Evolutionary conservation across 352 stramenopile genomes (phyloP).

Genomic region (Phytophthora europaea): DNA sequence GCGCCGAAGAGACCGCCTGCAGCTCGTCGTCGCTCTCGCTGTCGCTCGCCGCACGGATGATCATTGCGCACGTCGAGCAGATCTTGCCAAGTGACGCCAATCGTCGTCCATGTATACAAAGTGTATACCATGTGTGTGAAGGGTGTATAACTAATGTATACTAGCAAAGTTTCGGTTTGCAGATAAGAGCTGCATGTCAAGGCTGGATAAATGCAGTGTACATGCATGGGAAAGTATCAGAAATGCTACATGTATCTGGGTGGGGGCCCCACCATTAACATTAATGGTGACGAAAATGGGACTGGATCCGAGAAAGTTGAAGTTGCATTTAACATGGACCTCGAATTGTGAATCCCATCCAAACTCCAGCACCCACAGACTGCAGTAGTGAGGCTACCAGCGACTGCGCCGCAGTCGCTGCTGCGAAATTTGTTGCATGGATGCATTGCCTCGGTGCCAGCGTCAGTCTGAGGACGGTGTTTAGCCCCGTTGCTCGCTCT

Average conservation of each 20-base stretch:
- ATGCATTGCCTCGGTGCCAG: not conserved
- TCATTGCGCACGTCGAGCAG: constrained; percentile 51
- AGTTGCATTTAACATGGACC: constrained; percentile 3
- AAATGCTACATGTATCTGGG: no score
- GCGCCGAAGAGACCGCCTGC: not conserved
- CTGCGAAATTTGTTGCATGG: not conserved
- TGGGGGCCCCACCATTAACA: no score
- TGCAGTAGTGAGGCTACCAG: no score
- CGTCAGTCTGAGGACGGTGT: not conserved
- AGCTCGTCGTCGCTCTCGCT: constrained; percentile 56
- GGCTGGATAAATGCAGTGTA: no score
- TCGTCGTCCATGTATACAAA: not conserved
- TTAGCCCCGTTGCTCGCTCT: no score
- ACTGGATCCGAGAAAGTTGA: not conserved
- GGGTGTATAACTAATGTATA: not conserved
- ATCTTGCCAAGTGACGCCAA: constrained; percentile 13
- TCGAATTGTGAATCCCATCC: not conserved
- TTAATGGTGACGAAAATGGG: not conserved
- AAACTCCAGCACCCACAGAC: not conserved
- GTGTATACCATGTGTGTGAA: not conserved
- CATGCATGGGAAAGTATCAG: no score
- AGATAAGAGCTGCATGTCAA: no score
- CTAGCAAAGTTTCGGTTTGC: no score
- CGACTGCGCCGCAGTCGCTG: not conserved
- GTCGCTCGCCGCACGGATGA: constrained; percentile 77